Evolutionary conservation across 2,329 filamentous ascomycete genomes (phyloP), one percentile per base, ranked within the genome.

Genomic region (Alternaria arborescens): DNA sequence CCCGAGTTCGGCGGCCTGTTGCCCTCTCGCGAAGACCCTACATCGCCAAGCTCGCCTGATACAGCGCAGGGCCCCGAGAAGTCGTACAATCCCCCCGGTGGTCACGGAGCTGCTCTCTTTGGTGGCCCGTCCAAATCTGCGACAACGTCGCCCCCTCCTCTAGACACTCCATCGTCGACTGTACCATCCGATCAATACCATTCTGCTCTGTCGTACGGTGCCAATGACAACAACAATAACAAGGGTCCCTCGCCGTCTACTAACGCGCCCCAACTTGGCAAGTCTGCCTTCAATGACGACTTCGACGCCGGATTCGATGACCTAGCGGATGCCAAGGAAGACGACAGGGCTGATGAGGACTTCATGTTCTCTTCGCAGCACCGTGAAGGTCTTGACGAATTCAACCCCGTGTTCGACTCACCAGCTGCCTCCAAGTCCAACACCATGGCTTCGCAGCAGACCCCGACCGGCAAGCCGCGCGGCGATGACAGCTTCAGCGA

Each of bases 261-360:
- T 34, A 76, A 77, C 55, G 73, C 74, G 24, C 69, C 76, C 36
- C 77, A 79, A 60, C 73, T 80, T 2, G 71, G 78, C 16, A 83
- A 82, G 65, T 80, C 85, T 22, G 84, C 87, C 2, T 92, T 93
- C 74, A 89, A 91, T 62, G 84, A 86, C 55, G 91, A 93, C 52
- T 87, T 93, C 61, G 91, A 93, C 51, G 87, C 89, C 66, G 91
- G 93, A 42, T 95, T 95, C 68, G 91, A 92, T 70, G 92, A 92
- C 56, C 86, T 96, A 16, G 89, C 92, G 61, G 92, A 96, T 72
- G 92, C 92, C 44, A 92, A 93, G 74, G 92, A 95, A 77, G 91
- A 80, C 7, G 82, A 84, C 55, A 82, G 90, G 50, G 89, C 86
- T 24, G 92, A 94, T 60, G 91, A 94, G 60, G 91, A 94, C 65